A percentile compares a stretch with the other conserved stretches of the same genome.
Evolutionary conservation across 495 filamentous ascomycete genomes (phyloP).

Genomic region (Lichenothelia convexa): DNA sequence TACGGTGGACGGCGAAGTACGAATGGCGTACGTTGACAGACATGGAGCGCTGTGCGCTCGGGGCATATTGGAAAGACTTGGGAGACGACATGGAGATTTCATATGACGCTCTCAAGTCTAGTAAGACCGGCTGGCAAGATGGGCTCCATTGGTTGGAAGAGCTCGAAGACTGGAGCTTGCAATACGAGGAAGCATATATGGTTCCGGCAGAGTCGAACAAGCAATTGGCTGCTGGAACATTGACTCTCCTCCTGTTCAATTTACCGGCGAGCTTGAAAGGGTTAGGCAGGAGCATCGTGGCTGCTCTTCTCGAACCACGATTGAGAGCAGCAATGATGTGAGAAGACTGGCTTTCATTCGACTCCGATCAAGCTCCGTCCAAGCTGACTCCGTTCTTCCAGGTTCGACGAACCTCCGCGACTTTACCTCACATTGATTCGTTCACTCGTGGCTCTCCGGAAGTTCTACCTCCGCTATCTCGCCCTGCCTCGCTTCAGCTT

Average conservation of each 20-base stretch:
- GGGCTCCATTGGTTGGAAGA: slow-evolving; percentile 51
- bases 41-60: slow-evolving; percentile 22
- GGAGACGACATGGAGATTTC: slow-evolving; percentile 23
- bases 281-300: neutral
- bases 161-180: slow-evolving; percentile 35
- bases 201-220: too few species aligned
- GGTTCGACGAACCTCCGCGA: neutral
- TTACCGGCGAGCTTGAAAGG: neutral
- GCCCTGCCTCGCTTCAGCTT: too few species aligned
- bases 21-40: slow-evolving; percentile 25
- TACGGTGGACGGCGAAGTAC: slow-evolving; percentile 19
- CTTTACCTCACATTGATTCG: too few species aligned
- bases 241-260: too few species aligned
- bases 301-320: neutral
- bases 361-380: too few species aligned
- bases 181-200: slow-evolving; percentile 42
- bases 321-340: neutral
- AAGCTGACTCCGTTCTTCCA: neutral
- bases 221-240: too few species aligned
- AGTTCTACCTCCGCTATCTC: too few species aligned
- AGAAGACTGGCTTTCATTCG: too few species aligned
- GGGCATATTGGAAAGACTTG: slow-evolving; percentile 25
- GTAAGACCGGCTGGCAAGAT: slow-evolving; percentile 31
- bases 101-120: slow-evolving; percentile 23
- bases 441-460: too few species aligned